Evolutionary conservation across 805 yeast genomes (phyloP).

Genomic region (Spathaspora hagerdaliae): DNA sequence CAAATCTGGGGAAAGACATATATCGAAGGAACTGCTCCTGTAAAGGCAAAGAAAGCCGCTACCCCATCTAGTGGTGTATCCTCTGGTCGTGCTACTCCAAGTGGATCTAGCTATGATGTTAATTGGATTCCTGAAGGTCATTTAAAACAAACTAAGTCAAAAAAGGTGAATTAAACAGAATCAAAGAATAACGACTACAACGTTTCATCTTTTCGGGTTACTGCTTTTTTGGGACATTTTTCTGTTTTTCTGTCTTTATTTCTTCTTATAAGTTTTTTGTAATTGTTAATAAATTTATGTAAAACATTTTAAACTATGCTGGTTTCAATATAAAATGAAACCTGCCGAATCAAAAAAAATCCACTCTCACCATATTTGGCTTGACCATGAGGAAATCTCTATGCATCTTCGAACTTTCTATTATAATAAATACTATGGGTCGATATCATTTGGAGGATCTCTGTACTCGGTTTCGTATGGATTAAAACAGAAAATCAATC

Average conservation of each 20-base stretch:
- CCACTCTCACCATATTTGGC: too few relatives aligned
- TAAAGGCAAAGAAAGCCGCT: conserved; percentile 22
- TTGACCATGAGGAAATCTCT: too few relatives aligned
- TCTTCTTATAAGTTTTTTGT: background rate
- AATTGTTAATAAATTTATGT: background rate
- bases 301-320: too few relatives aligned
- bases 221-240: background rate
- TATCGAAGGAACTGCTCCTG: conserved; percentile 36
- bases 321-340: too few relatives aligned
- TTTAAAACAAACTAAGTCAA: conserved; percentile 32
- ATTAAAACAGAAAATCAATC: too few relatives aligned
- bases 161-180: conserved; percentile 15
- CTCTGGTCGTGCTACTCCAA: conserved; percentile 11
- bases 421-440: too few relatives aligned
- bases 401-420: too few relatives aligned
- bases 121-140: conserved; percentile 61
- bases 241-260: background rate
- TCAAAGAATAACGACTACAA: too few relatives aligned
- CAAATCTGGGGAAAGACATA: conserved; percentile 43
- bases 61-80: conserved; percentile 10
- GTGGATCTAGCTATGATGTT: conserved; percentile 35
- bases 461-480: too few relatives aligned
- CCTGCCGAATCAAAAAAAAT: too few relatives aligned
- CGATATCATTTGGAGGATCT: too few relatives aligned
- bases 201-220: background rate